Evolutionary conservation across 2,329 filamentous ascomycete genomes (phyloP), one percentile per base, ranked within the genome.

Genomic region (Fusarium floridanum): DNA sequence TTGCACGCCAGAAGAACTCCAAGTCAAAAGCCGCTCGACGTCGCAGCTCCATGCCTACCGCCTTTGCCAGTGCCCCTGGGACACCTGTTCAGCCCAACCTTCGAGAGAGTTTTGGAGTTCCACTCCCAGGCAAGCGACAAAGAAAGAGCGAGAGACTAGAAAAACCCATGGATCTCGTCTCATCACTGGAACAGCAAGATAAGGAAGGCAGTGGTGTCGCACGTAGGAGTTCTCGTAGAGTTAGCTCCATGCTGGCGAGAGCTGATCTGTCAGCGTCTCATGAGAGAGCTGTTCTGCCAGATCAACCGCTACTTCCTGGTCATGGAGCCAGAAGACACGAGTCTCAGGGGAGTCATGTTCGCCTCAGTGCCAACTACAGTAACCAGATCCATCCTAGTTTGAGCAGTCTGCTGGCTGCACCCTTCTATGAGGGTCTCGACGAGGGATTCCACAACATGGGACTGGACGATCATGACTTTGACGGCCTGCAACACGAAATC

Each of bases 231-330:
- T 92, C 91, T 20, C 91, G 97, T 50, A 91, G 97, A 61, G 93
- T 98, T 29, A 99, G 97, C 84, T 98, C 96, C 17, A 89, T 98
- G 84, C 87, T 98, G 63, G 95, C 95, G 17, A 89, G 96, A 78
- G 93, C 94, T 36, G 96, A 98, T 80, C 86, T 98, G 22, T 96
- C 94, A 0, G 92, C 94, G 11, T 97, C 93, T 17, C 94, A 96
- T 74, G 95, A 97, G 76, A 89, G 94, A 77, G 88, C 92, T 1
- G 89, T 92, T n/a, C 97, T 97, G 80, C 89, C 91, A 32, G 95
- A 98, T 59, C 89, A 88, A 81, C 83, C 81, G 74, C 86, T 81
- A 4, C 79, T 83, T 10, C 77, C 84, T 10, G 82, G 81, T 12
- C 82, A 84, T 62, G 86, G 87, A 50, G 83, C 87, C 16, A 90